A percentile compares a stretch with the other conserved stretches of the same genome.
Evolutionary conservation across 345 rosid genomes (phyloP).

Genomic region (Raphanus raphanistrum): DNA sequence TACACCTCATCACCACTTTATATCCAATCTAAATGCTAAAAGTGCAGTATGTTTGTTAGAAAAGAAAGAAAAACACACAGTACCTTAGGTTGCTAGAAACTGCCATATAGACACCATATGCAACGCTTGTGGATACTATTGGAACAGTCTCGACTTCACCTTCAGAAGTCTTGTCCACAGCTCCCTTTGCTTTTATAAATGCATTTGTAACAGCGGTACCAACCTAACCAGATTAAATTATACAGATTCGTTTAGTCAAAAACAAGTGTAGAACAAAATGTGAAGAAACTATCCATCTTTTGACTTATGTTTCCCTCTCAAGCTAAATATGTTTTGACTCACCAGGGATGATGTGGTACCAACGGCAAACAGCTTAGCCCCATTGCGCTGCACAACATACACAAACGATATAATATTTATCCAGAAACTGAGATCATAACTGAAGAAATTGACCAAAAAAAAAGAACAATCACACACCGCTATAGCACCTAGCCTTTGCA

Average conservation of each 20-base stretch:
- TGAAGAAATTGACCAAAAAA: background rate
- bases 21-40: background rate
- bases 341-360: slow-evolving; percentile 92
- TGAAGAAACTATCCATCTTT: background rate
- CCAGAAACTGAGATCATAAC: slow-evolving; percentile 12
- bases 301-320: background rate
- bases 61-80: slow-evolving; percentile 6
- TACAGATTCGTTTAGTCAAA: background rate
- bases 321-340: slow-evolving; percentile 29
- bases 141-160: slow-evolving; percentile 85
- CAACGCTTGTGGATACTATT: slow-evolving; percentile 86
- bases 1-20: slow-evolving; percentile 11
- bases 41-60: background rate
- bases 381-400: slow-evolving; percentile 71
- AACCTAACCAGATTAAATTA: slow-evolving; percentile 44
- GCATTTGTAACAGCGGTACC: slow-evolving; percentile 90
- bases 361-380: slow-evolving; percentile 85
- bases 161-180: slow-evolving; percentile 67
- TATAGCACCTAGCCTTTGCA: slow-evolving; percentile 87
- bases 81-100: slow-evolving; percentile 97
- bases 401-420: slow-evolving; percentile 13
- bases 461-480: slow-evolving; percentile 48
- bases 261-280: background rate
- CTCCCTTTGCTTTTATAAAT: slow-evolving; percentile 77
- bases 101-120: slow-evolving; percentile 95